A percentile compares a stretch with the other conserved stretches of the same genome.
phyloP scores from a whole-genome alignment of 2,329 filamentous ascomycete genomes.

The Hymenoscyphus albidus region DNA sequence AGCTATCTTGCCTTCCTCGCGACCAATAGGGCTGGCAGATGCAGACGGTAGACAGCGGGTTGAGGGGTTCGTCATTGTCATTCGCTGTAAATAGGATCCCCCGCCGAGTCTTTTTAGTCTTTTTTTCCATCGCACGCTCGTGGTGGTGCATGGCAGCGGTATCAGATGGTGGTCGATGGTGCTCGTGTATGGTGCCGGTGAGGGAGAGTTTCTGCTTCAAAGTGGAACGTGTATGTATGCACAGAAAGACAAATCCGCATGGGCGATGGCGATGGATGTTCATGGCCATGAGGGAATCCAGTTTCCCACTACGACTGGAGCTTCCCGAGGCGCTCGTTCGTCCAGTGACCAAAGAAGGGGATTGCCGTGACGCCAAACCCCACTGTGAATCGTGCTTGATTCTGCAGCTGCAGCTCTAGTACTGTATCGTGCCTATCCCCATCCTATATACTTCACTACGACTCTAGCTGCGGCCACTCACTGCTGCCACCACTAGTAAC shows the following conservation, averaged over 20 bases:
- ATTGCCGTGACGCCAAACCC: no score
- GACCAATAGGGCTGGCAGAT: neutral
- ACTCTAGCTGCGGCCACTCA: neutral
- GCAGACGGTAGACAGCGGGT: no score
- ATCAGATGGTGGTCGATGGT: neutral
- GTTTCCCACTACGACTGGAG: neutral
- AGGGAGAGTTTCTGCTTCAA: neutral
- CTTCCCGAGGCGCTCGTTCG: neutral
- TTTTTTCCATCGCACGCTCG: no score
- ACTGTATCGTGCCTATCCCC: neutral
- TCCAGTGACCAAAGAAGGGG: no score
- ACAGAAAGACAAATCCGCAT: neutral
- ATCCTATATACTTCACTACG: no score
- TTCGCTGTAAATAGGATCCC: neutral
- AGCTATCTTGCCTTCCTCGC: neutral
- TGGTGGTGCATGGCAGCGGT: neutral
- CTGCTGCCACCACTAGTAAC: neutral
- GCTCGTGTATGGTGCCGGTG: neutral
- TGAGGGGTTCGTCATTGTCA: neutral
- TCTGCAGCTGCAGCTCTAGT: neutral
- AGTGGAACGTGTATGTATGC: neutral
- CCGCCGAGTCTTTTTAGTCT: neutral
- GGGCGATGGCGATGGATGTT: neutral
- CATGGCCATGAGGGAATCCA: neutral
- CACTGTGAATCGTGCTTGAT: no score